Evolutionary conservation across 352 stramenopile genomes (phyloP), one percentile per base, ranked within the genome.

Genomic region (Saprolegnia parasitica): DNA sequence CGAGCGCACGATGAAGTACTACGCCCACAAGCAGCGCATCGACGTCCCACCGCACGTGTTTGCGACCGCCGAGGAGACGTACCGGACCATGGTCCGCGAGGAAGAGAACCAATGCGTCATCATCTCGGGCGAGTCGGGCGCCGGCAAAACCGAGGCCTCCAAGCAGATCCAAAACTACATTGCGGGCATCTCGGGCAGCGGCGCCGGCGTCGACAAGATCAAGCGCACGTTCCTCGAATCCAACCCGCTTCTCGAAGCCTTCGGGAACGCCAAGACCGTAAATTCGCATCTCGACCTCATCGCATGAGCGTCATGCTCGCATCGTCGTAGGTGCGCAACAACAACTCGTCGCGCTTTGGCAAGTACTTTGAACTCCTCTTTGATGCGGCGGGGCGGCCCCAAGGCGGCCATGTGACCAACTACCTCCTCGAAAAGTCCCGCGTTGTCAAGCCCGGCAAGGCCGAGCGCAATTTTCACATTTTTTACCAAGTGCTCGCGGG

Each of bases 331-430:
- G 52, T 98, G 24, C 83, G 93, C 32, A 98, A 98, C 78, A 87
- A 95, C 84, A 98, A 98, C 78, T 97, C 89, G 18, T 97, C 86
- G 70, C 90, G 95, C 56, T 98, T 98, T 70, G 95, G 95, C 40
- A 98, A 98, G 79, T 97, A 96, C 71, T 97, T 98, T 73, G 90
- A 97, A 73, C 79, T 98, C 50, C 81, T 96, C 13, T 98, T 98
- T 71, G 92, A 98, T 76, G 88, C 84, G 20, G 83, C 85, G 0
- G 84, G 86, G 15, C 76, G 83, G 9, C 81, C 83, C 32, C 86
- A 94, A 67, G 89, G 90, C 21, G 92, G 91, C 18, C 86, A 94
- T 72, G 93, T 97, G 57, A 93, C 90, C 21, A 97, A 97, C 54
- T 97, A 97, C 65, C 58, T 98, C 47, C 76, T 97, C 18, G 91